Conservation (phyloP, 1,139 yeast species). For the Trichomonascaceae sp. region DNA sequence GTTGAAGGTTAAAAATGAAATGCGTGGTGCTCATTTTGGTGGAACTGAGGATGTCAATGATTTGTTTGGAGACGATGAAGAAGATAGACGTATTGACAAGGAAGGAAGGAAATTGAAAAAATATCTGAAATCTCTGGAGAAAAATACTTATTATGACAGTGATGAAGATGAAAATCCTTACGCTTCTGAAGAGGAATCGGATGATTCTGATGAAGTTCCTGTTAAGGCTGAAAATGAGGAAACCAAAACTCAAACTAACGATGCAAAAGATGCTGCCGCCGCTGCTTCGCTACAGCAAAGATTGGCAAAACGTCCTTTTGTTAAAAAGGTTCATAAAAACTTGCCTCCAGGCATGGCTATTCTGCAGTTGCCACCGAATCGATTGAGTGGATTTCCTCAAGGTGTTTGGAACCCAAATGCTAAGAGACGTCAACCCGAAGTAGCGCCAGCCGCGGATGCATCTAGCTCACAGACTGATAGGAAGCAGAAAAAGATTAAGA, state of each 20-base stretch:
- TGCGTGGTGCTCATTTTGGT: constrained; percentile 70
- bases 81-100: constrained; percentile 75
- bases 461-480: constrained; percentile 16
- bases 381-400: constrained; percentile 61
- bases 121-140: constrained; percentile 79
- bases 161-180: constrained; percentile 85
- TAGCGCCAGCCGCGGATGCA: constrained; percentile 23
- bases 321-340: constrained; percentile 28
- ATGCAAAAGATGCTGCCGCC: constrained; percentile 10
- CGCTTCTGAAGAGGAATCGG: constrained; percentile 51
- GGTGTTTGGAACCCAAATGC: constrained; percentile 83
- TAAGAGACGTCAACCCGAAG: constrained; percentile 33
- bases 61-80: constrained; percentile 51
- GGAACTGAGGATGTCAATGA: constrained; percentile 50
- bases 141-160: constrained; percentile 83
- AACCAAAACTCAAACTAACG: constrained; percentile 16
- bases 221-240: constrained; percentile 21
- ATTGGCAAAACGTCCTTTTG: constrained; percentile 18
- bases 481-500: constrained; percentile 39
- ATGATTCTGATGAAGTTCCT: constrained; percentile 19
- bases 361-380: constrained; percentile 56
- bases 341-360: constrained; percentile 62
- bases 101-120: constrained; percentile 84
- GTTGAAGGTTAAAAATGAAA: constrained; percentile 80
- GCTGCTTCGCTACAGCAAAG: constrained; percentile 13